Percentiles rank a stretch among this genome's conserved stretches.
Conservation (phyloP, 352 stramenopile species). For the Phytophthora niederhauseri region DNA sequence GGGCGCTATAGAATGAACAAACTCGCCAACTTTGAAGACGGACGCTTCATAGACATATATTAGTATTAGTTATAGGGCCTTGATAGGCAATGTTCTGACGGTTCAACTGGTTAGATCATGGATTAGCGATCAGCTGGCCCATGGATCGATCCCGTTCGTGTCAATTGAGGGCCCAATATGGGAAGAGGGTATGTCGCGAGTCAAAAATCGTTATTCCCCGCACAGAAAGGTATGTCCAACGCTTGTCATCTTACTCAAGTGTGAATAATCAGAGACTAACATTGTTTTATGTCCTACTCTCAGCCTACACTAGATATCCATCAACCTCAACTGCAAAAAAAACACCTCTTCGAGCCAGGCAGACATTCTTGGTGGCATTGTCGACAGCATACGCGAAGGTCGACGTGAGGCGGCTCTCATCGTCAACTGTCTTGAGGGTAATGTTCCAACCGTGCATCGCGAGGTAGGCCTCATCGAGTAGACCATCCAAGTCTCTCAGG, state of each 20-base stretch:
- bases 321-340: conserved; percentile 10
- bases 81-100: conserved; percentile 1
- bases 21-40: background rate
- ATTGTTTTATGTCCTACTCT: background rate
- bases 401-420: conserved; percentile 1
- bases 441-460: conserved; percentile 14
- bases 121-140: background rate
- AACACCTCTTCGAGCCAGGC: conserved; percentile 2
- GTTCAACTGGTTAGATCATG: conserved; percentile 3
- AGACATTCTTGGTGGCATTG: conserved; percentile 5
- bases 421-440: conserved; percentile 3
- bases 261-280: conserved; percentile 2
- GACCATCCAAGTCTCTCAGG: conserved; percentile 1
- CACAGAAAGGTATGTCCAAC: conserved; percentile 12
- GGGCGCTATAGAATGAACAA: background rate
- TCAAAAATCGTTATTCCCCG: conserved; percentile 8
- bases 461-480: conserved; percentile 5
- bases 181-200: conserved; percentile 8
- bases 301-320: background rate
- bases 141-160: conserved; percentile 1
- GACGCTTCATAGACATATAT: background rate
- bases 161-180: conserved; percentile 15
- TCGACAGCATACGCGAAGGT: conserved; percentile 3
- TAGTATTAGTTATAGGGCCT: background rate
- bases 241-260: conserved; percentile 4